Evolutionary conservation across 305 asterid species (phyloP), one percentile per base, ranked within the genome.

Genomic region (Fraxinus xanthoxyloides): DNA sequence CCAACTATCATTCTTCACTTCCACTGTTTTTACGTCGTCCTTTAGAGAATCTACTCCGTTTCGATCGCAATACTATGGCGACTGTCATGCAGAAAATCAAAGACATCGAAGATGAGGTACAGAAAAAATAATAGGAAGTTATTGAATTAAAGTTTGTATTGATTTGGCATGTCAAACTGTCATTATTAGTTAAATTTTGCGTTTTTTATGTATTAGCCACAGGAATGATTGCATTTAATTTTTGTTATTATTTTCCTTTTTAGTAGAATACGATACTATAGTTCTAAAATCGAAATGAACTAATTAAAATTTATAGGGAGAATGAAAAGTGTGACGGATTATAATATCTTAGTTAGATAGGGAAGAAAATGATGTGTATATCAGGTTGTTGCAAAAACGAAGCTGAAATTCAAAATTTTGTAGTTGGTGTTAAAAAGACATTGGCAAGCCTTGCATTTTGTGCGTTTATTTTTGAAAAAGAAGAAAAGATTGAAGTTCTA

Each of bases 41-140:
- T 17, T 80, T 65, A 21, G 77, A 73, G 34, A 51, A 15, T 46
- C 56, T 35, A 63, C 69, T 77, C 75, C 5, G 61, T 43, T 31
- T 51, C 65, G 36, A 12, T 69, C 75, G 77, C 82, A 65, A 75
- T 84, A 83, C 81, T 61, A 95, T 93, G 99, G 94, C 94, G 89
- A 95, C 98, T 46, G 93, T 93, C 32, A 95, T 93, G 98, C 98
- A 93, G 93, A 95, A 95, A 88, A 93, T 95, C 87, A 95, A 93
- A 86, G 98, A 95, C 77, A 92, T 95, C 92, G 98, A 95, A 90
- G 98, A 95, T 88, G 99, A 95, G 99, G 99, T 95, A 77, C 7
- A n/a, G 30, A 19, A 19, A 28, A 76, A 43, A 51, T 7, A 48
- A 51, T 51, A 1, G 61, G 8, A 17, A 51, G 61, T 51, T 17